Evolutionary conservation across 1,284 basidiomycete species (phyloP), one percentile per base, ranked within the genome.

Genomic region (Fistulinella cinereoalba): DNA sequence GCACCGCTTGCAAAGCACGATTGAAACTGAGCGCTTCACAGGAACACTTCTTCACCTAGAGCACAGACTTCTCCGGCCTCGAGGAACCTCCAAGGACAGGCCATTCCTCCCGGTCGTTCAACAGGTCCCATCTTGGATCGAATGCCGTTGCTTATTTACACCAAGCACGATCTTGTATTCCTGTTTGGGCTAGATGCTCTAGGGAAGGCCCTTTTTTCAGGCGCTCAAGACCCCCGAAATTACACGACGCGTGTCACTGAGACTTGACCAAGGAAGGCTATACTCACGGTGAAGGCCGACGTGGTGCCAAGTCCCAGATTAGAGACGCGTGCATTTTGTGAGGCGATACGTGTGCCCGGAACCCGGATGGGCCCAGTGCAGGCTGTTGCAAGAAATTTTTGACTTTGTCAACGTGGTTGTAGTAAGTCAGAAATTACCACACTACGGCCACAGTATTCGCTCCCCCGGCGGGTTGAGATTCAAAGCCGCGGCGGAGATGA

Each of bases 261-360:
- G 48, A 27, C 58, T 50, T 56, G 52, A 33, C 64, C 61, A 51
- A 46, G 55, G 61, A 65, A 58, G 64, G 62, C 44, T 65, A 67
- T 64, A 62, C 61, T 67, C 52, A 57, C 46, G 51, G 52, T 49
- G 48, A 51, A 57, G 27, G 25, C 47, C 44, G 24, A 51, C 48
- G 43, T 22, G 27, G 36, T 41, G 32, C 41, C 49, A 55, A 40
- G 48, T 53, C 39, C 49, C 42, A 41, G 48, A 56, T 50, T 42
- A 23, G 27, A 47, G 49, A 57, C 53, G 47, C 57, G 48, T 60
- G 62, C 57, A 29, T 49, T 50, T 52, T 55, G 49, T 33, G 54
- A 62, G 64, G 65, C 61, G 45, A 49, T 55, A 31, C 50, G 37
- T 40, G 52, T 29, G 25, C 34, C 59, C 44, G 47, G 47, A 41